phyloP scores from a whole-genome alignment of 225 moss, liverwort and hornwort species.

The Rhytidiadelphus loreus region DNA sequence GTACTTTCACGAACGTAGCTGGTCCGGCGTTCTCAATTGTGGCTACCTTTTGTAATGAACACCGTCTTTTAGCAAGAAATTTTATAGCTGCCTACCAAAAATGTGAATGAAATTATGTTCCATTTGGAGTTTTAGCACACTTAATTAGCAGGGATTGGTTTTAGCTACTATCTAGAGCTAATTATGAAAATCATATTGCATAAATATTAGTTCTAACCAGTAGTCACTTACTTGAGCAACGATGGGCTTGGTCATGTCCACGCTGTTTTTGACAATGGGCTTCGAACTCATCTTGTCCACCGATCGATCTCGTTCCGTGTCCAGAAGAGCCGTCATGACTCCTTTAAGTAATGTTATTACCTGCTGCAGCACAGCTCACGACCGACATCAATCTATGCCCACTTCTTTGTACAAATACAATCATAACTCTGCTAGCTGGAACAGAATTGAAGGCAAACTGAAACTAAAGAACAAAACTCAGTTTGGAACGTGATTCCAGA shows the following conservation, averaged over 20 bases:
- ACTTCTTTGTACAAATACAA: background rate
- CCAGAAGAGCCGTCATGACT: background rate
- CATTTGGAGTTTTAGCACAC: background rate
- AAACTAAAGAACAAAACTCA: background rate
- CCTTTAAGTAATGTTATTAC: no score
- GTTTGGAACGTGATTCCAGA: background rate
- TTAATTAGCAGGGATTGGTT: no score
- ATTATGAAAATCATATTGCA: no score
- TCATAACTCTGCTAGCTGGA: no score
- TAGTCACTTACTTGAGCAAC: conserved; percentile 12
- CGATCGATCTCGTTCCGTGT: background rate
- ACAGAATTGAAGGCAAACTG: background rate
- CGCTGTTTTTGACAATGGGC: background rate
- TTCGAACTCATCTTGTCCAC: background rate
- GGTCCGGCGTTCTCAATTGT: background rate
- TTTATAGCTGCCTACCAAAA: background rate
- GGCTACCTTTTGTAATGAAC: background rate
- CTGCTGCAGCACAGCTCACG: background rate
- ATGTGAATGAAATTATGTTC: background rate
- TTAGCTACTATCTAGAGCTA: no score
- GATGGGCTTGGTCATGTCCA: conserved; percentile 4
- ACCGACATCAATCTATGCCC: background rate
- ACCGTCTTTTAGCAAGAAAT: background rate
- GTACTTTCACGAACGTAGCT: background rate
- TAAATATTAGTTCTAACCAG: no score